Percentiles rank a stretch among this genome's conserved stretches.
phyloP scores from a whole-genome alignment of 202 grass and related monocot genomes.

The Panicum virgatum region DNA sequence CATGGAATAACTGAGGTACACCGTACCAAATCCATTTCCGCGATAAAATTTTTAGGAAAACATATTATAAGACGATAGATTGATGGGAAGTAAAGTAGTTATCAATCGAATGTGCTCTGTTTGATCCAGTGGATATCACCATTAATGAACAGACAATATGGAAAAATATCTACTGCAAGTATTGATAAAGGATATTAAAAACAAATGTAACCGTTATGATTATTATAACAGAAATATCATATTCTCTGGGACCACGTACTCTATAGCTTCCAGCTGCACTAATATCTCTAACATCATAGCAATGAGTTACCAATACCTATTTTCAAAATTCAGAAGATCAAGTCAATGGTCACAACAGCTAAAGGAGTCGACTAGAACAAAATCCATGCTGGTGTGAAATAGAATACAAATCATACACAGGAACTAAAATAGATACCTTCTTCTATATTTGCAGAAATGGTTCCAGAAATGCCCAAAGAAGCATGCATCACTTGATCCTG shows the following conservation, averaged over 20 bases:
- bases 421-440: constrained; percentile 35
- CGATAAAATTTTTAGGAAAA: neutral
- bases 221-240: neutral
- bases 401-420: neutral
- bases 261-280: neutral
- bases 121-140: neutral
- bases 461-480: constrained; percentile 7
- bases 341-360: neutral
- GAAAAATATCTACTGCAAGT: neutral
- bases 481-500: neutral
- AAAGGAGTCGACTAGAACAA: neutral
- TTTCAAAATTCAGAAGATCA: neutral
- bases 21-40: neutral
- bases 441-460: neutral
- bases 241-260: neutral
- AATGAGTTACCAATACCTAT: neutral
- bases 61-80: neutral
- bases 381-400: neutral
- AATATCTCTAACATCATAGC: neutral
- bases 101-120: neutral
- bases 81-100: neutral
- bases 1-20: neutral
- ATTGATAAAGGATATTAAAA: neutral
- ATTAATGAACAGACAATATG: neutral
- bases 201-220: neutral